phyloP scores from a whole-genome alignment of 2,329 filamentous ascomycete species.

The Helminthosporium solani region DNA sequence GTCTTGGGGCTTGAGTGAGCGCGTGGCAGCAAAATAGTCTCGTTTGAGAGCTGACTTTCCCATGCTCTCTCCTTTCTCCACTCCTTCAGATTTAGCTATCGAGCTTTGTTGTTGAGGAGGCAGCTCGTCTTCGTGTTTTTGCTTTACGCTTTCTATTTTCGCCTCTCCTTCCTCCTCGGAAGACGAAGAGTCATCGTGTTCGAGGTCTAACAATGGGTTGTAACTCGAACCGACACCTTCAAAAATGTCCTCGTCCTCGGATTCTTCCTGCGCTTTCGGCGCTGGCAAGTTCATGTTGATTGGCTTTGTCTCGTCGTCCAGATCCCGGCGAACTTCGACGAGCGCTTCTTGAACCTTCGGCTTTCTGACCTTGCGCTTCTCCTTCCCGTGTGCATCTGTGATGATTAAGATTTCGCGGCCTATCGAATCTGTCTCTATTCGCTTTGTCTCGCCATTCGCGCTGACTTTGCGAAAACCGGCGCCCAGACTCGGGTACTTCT shows the following conservation, averaged over 20 bases:
- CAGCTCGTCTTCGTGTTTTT: constrained; percentile 8
- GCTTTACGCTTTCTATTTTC: not conserved
- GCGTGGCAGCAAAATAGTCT: constrained; percentile 23
- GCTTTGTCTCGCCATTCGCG: constrained; percentile 51
- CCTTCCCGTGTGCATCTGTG: constrained; percentile 60
- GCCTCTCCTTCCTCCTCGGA: constrained; percentile 41
- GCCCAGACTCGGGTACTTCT: constrained; percentile 50
- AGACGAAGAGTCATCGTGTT: constrained; percentile 51
- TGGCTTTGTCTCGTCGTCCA: constrained; percentile 48
- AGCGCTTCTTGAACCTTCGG: constrained; percentile 41
- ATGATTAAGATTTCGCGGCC: constrained; percentile 61
- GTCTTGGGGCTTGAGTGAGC: constrained; percentile 20
- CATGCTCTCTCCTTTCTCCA: not conserved
- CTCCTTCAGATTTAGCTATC: not conserved
- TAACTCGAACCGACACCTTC: constrained; percentile 61
- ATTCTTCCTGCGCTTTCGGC: constrained; percentile 43
- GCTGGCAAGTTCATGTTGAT: constrained; percentile 44
- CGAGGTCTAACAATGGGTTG: constrained; percentile 58
- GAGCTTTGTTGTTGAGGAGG: not conserved
- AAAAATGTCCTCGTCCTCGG: constrained; percentile 62
- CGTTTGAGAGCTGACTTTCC: constrained; percentile 15
- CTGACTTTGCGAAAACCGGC: constrained; percentile 57
- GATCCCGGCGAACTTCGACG: constrained; percentile 44
- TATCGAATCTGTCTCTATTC: constrained; percentile 57
- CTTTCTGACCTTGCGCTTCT: constrained; percentile 63